Evolutionary conservation across 148 eudicot species (phyloP).

Genomic region (Agrostemma githago): DNA sequence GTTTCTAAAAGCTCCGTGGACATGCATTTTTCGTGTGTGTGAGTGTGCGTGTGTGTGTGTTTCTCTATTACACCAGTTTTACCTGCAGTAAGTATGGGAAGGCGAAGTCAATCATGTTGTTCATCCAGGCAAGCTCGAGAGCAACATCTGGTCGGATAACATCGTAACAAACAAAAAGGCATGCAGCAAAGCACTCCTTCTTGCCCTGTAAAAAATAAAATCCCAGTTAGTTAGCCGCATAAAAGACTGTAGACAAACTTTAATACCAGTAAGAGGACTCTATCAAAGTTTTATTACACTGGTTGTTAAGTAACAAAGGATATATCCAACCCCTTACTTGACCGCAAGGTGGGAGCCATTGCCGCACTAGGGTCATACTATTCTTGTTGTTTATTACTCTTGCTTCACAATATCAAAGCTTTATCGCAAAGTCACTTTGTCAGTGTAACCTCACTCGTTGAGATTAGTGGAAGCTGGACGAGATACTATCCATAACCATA

Average conservation of each 20-base stretch:
- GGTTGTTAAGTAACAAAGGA: background rate
- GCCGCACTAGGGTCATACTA: no score
- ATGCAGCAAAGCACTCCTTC: slow-evolving; percentile 96
- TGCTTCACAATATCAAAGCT: background rate
- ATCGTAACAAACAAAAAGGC: slow-evolving; percentile 93
- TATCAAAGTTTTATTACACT: background rate
- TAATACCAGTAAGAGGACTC: background rate
- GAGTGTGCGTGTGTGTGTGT: no score
- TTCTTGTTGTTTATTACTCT: background rate
- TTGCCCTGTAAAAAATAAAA: slow-evolving; percentile 61
- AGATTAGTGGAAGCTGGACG: background rate
- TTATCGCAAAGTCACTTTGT: background rate
- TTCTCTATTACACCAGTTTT: background rate
- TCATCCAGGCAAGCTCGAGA: slow-evolving; percentile 98
- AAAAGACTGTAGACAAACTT: background rate
- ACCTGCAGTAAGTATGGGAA: slow-evolving; percentile 99
- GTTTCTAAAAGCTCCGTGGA: background rate
- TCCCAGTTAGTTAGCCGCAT: slow-evolving; percentile 12
- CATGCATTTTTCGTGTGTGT: no score
- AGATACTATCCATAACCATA: background rate
- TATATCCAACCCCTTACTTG: background rate
- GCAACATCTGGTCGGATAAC: slow-evolving; percentile 89
- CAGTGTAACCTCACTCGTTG: background rate
- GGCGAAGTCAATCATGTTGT: slow-evolving; percentile 96
- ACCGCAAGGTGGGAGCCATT: background rate